Evolutionary conservation across 179 eudicot genomes (phyloP), one percentile per base, ranked within the genome.

Genomic region (Actinidia polygama): DNA sequence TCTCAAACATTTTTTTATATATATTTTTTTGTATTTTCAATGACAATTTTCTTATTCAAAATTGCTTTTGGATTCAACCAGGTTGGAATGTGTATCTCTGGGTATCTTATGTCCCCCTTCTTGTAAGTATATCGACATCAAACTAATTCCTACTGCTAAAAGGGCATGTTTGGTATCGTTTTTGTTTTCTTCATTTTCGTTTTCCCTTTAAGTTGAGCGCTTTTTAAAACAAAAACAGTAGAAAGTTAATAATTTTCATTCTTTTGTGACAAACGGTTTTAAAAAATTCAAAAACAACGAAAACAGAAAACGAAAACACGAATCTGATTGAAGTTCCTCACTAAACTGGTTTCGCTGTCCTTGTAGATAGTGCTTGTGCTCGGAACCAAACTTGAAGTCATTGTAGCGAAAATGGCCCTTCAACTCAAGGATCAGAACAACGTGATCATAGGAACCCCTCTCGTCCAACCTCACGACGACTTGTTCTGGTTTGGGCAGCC

Each of bases 351-450:
- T 36, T 18, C 10, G n/a, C 30, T 26, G 16, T 14, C 61, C 50
- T 62, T 79, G 58, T 47, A 84, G 86, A 19, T 54, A 16, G 86
- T 84, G 76, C 83, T 84, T 2, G 70, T 80, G 62, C 55, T 79
- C 24, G 86, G 86, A 84, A 84, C 86, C 2, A 84, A 84, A 80
- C 78, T 84, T 53, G 80, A 84, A 80, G 79, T 79, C 3, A 58
- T 84, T 6, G 83, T 84, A 6, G 86, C 75, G 55, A 62, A 69
- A 74, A 74, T 84, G 86, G 86, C 86, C 16, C 67, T 79, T 40
- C 83, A 84, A 47, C 80, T 84, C 46, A 67, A 73, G 0, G 50
- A 80, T 80, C 83, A 84, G 73, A 80, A 73, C 76, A 53, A 24
- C 8, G 86, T 84, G 18, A 80, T 80, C 11, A 67, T 58, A 2